Evolutionary conservation across 2,329 filamentous ascomycete genomes (phyloP), one percentile per base, ranked within the genome.

Genomic region (Talaromyces sp.): DNA sequence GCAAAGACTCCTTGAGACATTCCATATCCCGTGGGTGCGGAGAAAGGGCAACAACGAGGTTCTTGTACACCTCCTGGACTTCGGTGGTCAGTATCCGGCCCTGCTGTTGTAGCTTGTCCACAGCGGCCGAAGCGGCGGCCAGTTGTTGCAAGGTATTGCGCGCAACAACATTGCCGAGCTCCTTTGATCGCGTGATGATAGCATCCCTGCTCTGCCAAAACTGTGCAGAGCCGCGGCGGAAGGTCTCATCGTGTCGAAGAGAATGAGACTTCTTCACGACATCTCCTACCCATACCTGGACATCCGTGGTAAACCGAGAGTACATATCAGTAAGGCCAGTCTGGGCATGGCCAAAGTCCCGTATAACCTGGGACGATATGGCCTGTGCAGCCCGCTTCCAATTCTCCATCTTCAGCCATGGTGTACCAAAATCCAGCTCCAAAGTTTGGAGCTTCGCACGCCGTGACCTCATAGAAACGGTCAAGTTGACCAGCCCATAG

Each of bases 401-500:
- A 32, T 73, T 76, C 21, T 70, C 71, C 61, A 77, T 72, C 63
- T 79, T 80, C 61, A 79, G 65, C 77, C 78, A 81, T 5, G 77
- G 77, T 3, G 72, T 76, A 31, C 75, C 77, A 64, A 78, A 77
- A 62, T 78, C 75, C 53, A 78, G 62, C n/a, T 72, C 65, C 10
- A 67, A 73, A 52, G 73, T 72, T 63, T 75, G 72, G 10, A 72
- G 69, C 21, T 74, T 58, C 27, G 65, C 65, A 5, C 70, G 69
- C 62, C 69, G 76, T 17, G 75, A 70, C 57, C 66, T 69, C 54
- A 74, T 72, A 38, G 69, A 72, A 53, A 84, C 75, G 32, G 75
- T 79, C 41, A 84, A 74, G 61, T 82, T 79, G 63, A 84, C 72
- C 24, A 71, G 63, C 3, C 81, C 79, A 58, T 79, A 74, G 10